A percentile compares a stretch with the other conserved stretches of the same genome.
These are phyloP conservation scores for Samsoniella hepiali DNA, from an alignment of 2,329 filamentous ascomycete genomes.

Conservation along the genomic window DNA sequence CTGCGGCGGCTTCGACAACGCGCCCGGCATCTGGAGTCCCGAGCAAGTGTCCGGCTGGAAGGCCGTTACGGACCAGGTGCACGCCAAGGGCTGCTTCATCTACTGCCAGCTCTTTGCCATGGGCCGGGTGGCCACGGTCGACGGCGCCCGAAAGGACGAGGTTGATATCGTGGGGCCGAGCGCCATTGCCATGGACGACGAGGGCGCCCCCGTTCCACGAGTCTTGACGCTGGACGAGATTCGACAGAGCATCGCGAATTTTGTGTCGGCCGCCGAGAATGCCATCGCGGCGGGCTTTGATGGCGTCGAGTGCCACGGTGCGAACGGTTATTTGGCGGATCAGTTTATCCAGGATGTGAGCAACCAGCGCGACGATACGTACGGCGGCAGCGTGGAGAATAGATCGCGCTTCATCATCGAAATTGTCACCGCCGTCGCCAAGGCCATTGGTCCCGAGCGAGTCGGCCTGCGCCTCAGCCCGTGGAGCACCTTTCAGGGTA, in stretches of 20 bases:
- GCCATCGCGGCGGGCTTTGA: slow-evolving; percentile 64
- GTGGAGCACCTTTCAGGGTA: slow-evolving; percentile 27
- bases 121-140: slow-evolving; percentile 42
- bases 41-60: slow-evolving; percentile 58
- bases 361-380: slow-evolving; percentile 48
- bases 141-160: slow-evolving; percentile 25
- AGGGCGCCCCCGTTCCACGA: slow-evolving; percentile 46
- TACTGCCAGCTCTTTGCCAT: slow-evolving; percentile 62
- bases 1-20: slow-evolving; percentile 31
- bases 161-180: slow-evolving; percentile 43
- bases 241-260: slow-evolving; percentile 55
- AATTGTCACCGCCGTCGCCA: slow-evolving; percentile 37
- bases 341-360: slow-evolving; percentile 52
- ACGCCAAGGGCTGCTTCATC: slow-evolving; percentile 57
- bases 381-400: slow-evolving; percentile 50
- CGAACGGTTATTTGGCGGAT: slow-evolving; percentile 57
- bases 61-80: slow-evolving; percentile 56
- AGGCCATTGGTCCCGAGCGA: slow-evolving; percentile 43
- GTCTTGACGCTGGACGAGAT: slow-evolving; percentile 66
- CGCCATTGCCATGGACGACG: slow-evolving; percentile 32
- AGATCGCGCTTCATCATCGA: slow-evolving; percentile 46
- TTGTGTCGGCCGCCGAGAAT: slow-evolving; percentile 48
- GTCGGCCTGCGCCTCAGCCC: slow-evolving; percentile 47
- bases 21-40: slow-evolving; percentile 54
- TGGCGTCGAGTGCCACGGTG: slow-evolving; percentile 57